Conservation (phyloP, 208 protist genomes). For the Crithidia fasciculata region DNA sequence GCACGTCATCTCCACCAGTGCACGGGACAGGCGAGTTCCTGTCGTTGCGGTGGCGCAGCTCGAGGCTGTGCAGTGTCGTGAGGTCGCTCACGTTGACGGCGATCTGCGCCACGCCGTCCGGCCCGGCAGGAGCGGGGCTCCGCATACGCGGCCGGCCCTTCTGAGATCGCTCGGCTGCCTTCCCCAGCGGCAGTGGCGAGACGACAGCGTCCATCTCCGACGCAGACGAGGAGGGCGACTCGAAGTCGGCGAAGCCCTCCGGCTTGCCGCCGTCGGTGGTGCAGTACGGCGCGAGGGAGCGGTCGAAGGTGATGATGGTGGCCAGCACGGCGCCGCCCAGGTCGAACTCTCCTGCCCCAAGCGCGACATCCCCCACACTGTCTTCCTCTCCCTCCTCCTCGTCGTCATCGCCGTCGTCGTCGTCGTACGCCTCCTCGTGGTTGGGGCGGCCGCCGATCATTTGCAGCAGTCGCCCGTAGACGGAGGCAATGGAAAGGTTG, state of each 20-base stretch:
- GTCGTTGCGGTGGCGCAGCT: not conserved
- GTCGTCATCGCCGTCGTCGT: not conserved
- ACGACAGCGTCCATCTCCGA: not conserved
- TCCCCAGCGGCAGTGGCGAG: not conserved
- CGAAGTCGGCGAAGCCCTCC: slow-evolving; percentile 43
- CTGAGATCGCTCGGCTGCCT: no score
- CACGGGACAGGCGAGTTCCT: not conserved
- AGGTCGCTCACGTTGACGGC: slow-evolving; percentile 17
- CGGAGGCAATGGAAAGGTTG: slow-evolving; percentile 62
- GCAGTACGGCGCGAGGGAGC: slow-evolving; percentile 13
- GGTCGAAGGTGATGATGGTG: slow-evolving; percentile 24
- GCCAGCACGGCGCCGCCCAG: slow-evolving; percentile 9
- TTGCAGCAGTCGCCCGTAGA: slow-evolving; percentile 58
- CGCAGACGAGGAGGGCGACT: slow-evolving; percentile 17
- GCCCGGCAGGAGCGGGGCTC: no score
- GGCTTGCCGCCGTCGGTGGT: slow-evolving; percentile 6
- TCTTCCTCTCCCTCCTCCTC: slow-evolving; percentile 24
- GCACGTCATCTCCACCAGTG: not conserved
- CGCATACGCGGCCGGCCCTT: no score
- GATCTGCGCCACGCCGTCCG: not conserved
- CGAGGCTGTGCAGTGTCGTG: slow-evolving; percentile 12
- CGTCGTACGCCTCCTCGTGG: slow-evolving; percentile 6
- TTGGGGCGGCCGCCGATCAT: slow-evolving; percentile 30
- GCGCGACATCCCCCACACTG: slow-evolving; percentile 2
- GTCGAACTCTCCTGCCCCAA: not conserved